Percentiles rank a stretch among this genome's conserved stretches.
These are phyloP conservation scores for Rhodotorula mucilaginosa DNA, from an alignment of 1,284 basidiomycete species.

Conservation along the genomic window DNA sequence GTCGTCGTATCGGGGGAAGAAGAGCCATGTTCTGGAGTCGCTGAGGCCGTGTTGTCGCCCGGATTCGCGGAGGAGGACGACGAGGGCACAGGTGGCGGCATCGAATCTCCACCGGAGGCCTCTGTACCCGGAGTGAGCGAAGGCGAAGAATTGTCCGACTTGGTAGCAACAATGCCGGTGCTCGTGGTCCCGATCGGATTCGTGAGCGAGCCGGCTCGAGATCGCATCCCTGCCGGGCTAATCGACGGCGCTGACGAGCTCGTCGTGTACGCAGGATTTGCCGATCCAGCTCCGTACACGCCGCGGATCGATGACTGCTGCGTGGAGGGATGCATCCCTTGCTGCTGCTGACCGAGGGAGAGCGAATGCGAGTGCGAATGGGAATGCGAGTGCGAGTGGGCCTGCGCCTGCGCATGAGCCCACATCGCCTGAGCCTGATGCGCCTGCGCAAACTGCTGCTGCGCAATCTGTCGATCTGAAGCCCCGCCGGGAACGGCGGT, in stretches of 20 bases:
- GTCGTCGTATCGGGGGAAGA: background rate
- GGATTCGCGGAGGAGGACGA: background rate
- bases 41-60: background rate
- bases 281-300: background rate
- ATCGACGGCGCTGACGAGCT: background rate
- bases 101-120: too few species aligned
- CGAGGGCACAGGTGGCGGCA: background rate
- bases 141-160: background rate
- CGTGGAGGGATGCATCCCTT: background rate
- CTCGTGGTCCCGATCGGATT: background rate
- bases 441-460: conserved; percentile 35
- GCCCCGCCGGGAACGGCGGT: background rate
- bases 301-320: background rate
- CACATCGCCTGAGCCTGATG: conserved; percentile 34
- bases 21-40: background rate
- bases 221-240: background rate
- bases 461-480: conserved; percentile 17
- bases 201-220: background rate
- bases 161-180: background rate
- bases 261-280: background rate
- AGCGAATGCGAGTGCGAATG: background rate
- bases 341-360: background rate
- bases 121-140: background rate
- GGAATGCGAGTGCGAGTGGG: background rate
- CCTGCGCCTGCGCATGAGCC: conserved; percentile 9